Evolutionary conservation across 1,284 basidiomycete species (phyloP).

Genomic region (Naganishia cerealis): DNA sequence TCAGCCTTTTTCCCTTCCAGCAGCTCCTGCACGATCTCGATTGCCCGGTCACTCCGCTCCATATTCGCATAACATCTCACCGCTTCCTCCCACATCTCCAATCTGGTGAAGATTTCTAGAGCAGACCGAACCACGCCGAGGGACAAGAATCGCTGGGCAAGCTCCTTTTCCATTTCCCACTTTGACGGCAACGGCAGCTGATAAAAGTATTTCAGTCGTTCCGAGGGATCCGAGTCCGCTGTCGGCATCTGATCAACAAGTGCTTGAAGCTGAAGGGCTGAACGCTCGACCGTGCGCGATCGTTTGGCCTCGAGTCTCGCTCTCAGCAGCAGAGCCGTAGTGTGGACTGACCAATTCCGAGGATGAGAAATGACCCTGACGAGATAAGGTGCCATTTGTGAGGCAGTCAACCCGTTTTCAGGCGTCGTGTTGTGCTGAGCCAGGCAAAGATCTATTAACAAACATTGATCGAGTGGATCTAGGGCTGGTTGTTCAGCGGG

Average conservation of each 20-base stretch:
- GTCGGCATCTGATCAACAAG: conserved; percentile 93
- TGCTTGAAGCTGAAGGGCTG: conserved; percentile 84
- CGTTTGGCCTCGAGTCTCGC: conserved; percentile 81
- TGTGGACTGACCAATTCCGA: conserved; percentile 88
- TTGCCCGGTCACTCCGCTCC: conserved; percentile 73
- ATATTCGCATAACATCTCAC: conserved; percentile 78
- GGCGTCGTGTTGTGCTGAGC: conserved; percentile 86
- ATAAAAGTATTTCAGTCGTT: conserved; percentile 77
- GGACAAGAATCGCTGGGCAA: conserved; percentile 74
- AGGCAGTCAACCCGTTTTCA: conserved; percentile 76
- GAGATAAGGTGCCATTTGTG: conserved; percentile 88
- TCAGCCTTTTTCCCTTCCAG: conserved; percentile 79
- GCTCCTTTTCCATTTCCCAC: conserved; percentile 87
- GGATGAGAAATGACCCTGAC: conserved; percentile 80
- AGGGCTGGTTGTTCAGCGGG: conserved; percentile 80
- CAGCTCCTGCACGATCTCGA: conserved; percentile 75
- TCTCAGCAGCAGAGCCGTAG: conserved; percentile 86
- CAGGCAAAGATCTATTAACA: conserved; percentile 82
- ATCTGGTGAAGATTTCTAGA: conserved; percentile 82
- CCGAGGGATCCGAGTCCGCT: conserved; percentile 62
- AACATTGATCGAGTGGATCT: conserved; percentile 85
- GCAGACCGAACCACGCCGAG: conserved; percentile 84
- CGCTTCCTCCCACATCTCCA: conserved; percentile 97
- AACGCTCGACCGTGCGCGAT: conserved; percentile 84
- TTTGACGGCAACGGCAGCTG: conserved; percentile 75